Percentiles rank a stretch among this genome's conserved stretches.
Evolutionary conservation across 2,329 filamentous ascomycete genomes (phyloP).

Genomic region (Davidsoniella eucalypti): DNA sequence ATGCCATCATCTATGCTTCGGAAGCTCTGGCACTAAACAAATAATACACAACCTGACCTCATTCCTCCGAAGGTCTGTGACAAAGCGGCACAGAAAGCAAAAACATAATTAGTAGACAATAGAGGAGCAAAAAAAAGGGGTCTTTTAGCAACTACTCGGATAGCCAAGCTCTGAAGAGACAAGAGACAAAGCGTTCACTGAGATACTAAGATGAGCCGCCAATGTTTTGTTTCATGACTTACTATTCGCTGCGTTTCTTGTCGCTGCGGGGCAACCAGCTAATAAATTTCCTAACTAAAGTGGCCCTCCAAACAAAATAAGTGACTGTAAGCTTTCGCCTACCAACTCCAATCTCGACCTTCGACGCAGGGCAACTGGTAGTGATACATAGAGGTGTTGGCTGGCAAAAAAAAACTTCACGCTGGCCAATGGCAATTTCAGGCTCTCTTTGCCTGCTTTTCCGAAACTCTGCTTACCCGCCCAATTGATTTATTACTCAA

Average conservation of each 20-base stretch:
- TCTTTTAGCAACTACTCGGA: background rate
- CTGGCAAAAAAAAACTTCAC: no score
- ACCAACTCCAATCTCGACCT: background rate
- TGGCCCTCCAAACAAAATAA: no score
- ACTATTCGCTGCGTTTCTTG: background rate
- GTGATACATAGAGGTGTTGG: background rate
- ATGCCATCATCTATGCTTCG: no score
- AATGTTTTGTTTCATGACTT: background rate
- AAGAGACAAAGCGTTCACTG: no score
- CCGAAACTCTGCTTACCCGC: no score
- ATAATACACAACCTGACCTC: background rate
- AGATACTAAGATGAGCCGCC: no score
- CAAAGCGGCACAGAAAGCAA: background rate
- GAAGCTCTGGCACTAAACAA: no score
- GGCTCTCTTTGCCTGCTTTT: no score
- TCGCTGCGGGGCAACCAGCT: conserved; percentile 2
- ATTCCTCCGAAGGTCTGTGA: background rate
- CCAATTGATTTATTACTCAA: no score
- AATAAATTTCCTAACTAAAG: background rate
- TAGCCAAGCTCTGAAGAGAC: no score
- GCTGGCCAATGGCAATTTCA: no score
- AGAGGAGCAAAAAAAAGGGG: background rate
- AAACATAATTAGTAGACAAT: background rate
- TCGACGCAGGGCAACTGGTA: background rate
- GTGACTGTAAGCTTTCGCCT: no score